phyloP scores from a whole-genome alignment of 2,329 filamentous ascomycete genomes.

The Clonostachys chloroleuca region DNA sequence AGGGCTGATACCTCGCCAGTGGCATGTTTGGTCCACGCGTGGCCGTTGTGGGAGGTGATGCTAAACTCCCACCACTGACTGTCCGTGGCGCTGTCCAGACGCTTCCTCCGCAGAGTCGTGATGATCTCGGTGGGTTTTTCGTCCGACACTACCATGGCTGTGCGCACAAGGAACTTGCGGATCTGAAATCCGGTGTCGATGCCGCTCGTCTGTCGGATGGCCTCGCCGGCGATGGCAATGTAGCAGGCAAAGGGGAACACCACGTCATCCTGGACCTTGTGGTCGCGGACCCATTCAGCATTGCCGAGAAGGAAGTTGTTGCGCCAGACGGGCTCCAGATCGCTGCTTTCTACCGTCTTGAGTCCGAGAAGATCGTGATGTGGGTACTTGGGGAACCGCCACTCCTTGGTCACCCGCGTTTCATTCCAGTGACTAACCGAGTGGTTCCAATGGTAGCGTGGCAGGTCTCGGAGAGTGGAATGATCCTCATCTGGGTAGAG shows the following conservation, averaged over 20 bases:
- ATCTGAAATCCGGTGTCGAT: neutral
- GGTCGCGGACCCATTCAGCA: slow-evolving; percentile 23
- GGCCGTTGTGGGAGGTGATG: slow-evolving; percentile 13
- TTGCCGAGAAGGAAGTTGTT: slow-evolving; percentile 12
- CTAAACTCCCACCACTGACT: slow-evolving; percentile 22
- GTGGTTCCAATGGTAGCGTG: slow-evolving; percentile 36
- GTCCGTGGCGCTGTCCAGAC: slow-evolving; percentile 13
- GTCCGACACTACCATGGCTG: neutral
- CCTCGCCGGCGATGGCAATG: slow-evolving; percentile 20
- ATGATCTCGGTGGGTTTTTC: slow-evolving; percentile 17
- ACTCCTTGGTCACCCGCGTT: slow-evolving; percentile 3
- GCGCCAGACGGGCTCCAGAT: slow-evolving; percentile 9
- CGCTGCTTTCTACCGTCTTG: neutral
- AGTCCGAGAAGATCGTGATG: slow-evolving; percentile 17
- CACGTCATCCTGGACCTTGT: slow-evolving; percentile 9
- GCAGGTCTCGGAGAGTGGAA: slow-evolving; percentile 13
- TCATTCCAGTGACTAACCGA: slow-evolving; percentile 20
- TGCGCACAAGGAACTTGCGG: neutral
- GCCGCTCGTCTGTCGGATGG: slow-evolving; percentile 1
- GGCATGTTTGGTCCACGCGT: slow-evolving; percentile 18
- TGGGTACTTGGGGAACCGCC: slow-evolving; percentile 2
- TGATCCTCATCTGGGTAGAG: neutral
- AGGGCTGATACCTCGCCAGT: slow-evolving; percentile 8
- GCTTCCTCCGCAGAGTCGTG: slow-evolving; percentile 17
- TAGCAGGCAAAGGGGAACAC: slow-evolving; percentile 31